Conservation (phyloP, 1,139 yeast species). For the Yamadazyma triangularis region DNA sequence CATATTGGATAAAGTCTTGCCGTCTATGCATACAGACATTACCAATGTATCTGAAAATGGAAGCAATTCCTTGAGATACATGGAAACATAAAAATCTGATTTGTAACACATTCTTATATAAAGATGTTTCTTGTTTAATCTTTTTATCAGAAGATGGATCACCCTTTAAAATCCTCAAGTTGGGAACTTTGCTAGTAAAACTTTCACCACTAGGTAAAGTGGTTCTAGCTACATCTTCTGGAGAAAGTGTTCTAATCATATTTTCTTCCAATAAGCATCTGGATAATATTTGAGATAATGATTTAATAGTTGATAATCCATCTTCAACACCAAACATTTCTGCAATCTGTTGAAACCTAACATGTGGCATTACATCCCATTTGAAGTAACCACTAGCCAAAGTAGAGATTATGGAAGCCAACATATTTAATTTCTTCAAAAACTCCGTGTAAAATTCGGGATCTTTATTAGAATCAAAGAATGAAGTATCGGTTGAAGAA, state of each 20-base stretch:
- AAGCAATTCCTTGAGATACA: slow-evolving; percentile 46
- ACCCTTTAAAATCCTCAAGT: slow-evolving; percentile 31
- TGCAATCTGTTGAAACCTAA: slow-evolving; percentile 44
- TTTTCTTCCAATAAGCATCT: slow-evolving; percentile 57
- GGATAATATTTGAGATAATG: slow-evolving; percentile 42
- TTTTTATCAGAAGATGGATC: slow-evolving; percentile 25
- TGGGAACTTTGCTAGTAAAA: slow-evolving; percentile 29
- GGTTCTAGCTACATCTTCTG: slow-evolving; percentile 42
- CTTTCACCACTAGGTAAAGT: slow-evolving; percentile 30
- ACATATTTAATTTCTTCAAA: slow-evolving; percentile 26
- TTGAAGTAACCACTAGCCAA: slow-evolving; percentile 53
- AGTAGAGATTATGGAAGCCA: slow-evolving; percentile 34
- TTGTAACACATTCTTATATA: slow-evolving; percentile 58
- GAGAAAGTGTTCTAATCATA: slow-evolving; percentile 41
- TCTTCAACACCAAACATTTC: slow-evolving; percentile 37
- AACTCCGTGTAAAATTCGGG: slow-evolving; percentile 28
- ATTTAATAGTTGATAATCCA: slow-evolving; percentile 17
- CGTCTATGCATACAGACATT: slow-evolving; percentile 42
- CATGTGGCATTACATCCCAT: slow-evolving; percentile 44
- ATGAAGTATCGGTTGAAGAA: slow-evolving; percentile 15
- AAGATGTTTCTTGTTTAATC: slow-evolving; percentile 43
- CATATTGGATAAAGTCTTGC: slow-evolving; percentile 32
- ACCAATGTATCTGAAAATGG: slow-evolving; percentile 35
- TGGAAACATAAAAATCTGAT: slow-evolving; percentile 48
- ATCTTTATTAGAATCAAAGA: slow-evolving; percentile 23